Percentiles rank a stretch among this genome's conserved stretches.
Conservation (phyloP, 2,329 filamentous ascomycete genomes). For the Ascochyta clinopodiicola region DNA sequence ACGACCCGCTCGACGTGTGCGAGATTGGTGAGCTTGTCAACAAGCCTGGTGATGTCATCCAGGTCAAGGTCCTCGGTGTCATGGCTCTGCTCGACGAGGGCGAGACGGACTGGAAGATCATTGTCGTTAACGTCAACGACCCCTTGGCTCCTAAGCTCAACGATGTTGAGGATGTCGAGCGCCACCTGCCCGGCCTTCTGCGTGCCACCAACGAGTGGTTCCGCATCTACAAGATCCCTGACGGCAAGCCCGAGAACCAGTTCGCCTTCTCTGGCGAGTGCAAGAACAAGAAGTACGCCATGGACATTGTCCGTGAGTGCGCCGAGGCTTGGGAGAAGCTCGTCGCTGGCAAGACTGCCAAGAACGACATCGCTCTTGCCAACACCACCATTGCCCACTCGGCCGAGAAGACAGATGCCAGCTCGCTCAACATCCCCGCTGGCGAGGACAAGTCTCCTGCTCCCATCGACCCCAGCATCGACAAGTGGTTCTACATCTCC, state of each 20-base stretch:
- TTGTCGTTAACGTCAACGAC: constrained; percentile 98
- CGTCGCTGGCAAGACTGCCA: constrained; percentile 84
- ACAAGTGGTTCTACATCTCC: constrained; percentile 99
- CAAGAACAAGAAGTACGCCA: constrained; percentile 99
- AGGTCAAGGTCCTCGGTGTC: constrained; percentile 99
- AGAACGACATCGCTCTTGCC: constrained; percentile 79
- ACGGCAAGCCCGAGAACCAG: constrained; percentile 99
- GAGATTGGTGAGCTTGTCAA: constrained; percentile 98
- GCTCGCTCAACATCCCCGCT: constrained; percentile 76
- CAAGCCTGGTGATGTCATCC: constrained; percentile 96
- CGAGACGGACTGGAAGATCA: constrained; percentile 99
- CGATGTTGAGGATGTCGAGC: constrained; percentile 98
- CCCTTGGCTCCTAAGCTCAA: constrained; percentile 95
- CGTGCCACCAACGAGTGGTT: constrained; percentile 99
- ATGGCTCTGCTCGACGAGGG: constrained; percentile 99
- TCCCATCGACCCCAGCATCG: constrained; percentile 93
- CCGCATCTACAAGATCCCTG: constrained; percentile 99
- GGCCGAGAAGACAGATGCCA: constrained; percentile 70
- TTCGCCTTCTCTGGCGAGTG: constrained; percentile 99
- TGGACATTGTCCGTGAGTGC: constrained; percentile 95
- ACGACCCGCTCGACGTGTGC: constrained; percentile 98
- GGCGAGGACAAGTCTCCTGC: constrained; percentile 82
- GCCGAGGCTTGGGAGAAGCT: constrained; percentile 96
- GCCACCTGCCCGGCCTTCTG: constrained; percentile 94
- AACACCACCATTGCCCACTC: constrained; percentile 81